A percentile compares a stretch with the other conserved stretches of the same genome.
phyloP scores from a whole-genome alignment of 1,284 basidiomycete species.

The Lentinus polychrous region DNA sequence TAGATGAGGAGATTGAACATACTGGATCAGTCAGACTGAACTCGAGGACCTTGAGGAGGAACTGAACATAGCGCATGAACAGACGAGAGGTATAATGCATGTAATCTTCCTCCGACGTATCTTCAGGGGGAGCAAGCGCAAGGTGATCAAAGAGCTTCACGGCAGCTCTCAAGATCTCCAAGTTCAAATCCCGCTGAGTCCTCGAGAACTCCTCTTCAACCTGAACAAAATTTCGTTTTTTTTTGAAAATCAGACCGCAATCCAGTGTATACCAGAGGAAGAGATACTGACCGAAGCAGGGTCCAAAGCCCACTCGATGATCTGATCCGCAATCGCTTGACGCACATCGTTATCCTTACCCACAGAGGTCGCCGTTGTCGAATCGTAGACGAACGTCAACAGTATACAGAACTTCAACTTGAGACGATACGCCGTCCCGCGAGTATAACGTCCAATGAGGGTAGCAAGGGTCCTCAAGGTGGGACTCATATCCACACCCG shows the following conservation, averaged over 20 bases:
- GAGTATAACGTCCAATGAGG: slow-evolving; percentile 60
- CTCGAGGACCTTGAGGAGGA: slow-evolving; percentile 59
- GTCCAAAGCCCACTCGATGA: slow-evolving; percentile 72
- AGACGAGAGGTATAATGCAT: slow-evolving; percentile 67
- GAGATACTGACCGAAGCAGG: slow-evolving; percentile 34
- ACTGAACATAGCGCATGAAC: slow-evolving; percentile 70
- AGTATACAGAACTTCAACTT: slow-evolving; percentile 75
- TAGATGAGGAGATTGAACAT: background rate
- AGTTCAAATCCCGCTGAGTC: slow-evolving; percentile 60
- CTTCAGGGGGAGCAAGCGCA: slow-evolving; percentile 58
- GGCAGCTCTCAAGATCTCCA: slow-evolving; percentile 62
- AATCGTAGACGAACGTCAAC: slow-evolving; percentile 61
- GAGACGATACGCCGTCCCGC: slow-evolving; percentile 50
- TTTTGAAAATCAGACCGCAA: no score
- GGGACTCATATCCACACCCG: slow-evolving; percentile 65
- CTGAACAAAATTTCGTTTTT: no score
- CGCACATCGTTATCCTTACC: slow-evolving; percentile 62
- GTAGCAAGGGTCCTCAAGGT: slow-evolving; percentile 57
- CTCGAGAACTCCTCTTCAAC: slow-evolving; percentile 24
- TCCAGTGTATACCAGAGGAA: slow-evolving; percentile 2
- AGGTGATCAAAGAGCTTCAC: slow-evolving; percentile 76
- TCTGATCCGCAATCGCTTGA: slow-evolving; percentile 67
- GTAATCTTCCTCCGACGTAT: slow-evolving; percentile 52
- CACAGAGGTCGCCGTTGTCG: slow-evolving; percentile 53
- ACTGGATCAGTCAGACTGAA: slow-evolving; percentile 43